These are phyloP conservation scores for Lablab purpureus DNA, from an alignment of 306 rosid species.

Conservation along the genomic window DNA sequence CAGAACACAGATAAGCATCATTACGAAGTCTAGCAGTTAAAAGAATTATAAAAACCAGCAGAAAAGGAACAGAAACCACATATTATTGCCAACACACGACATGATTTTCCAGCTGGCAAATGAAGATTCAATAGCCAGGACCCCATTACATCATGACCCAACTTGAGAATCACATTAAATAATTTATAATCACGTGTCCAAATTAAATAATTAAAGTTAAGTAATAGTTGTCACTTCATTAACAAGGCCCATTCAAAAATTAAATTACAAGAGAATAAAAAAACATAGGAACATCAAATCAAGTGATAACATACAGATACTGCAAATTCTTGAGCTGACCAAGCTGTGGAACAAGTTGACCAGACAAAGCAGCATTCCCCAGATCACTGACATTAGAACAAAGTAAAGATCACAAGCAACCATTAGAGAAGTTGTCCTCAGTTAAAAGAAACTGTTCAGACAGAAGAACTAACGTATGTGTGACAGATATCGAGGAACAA, in stretches of 20 bases:
- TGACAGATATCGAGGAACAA: constrained; percentile 36
- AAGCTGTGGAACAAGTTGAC: constrained; percentile 93
- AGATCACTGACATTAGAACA: constrained; percentile 71
- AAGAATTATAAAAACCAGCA: background rate
- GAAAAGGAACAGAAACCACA: background rate
- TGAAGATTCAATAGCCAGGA: background rate
- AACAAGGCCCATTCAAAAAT: constrained; percentile 11
- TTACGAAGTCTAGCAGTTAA: background rate
- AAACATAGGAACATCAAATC: constrained; percentile 33
- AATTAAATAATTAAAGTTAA: background rate
- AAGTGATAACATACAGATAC: constrained; percentile 76
- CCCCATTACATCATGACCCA: background rate
- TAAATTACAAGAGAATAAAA: constrained; percentile 2
- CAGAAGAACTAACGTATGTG: constrained; percentile 27
- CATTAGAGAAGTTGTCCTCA: constrained; percentile 37
- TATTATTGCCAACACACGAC: constrained; percentile 9
- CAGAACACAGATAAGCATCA: background rate
- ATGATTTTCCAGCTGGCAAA: constrained; percentile 21
- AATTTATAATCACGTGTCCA: background rate
- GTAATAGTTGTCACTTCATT: constrained; percentile 8
- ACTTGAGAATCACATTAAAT: background rate
- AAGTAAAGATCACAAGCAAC: constrained; percentile 39
- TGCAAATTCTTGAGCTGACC: constrained; percentile 97
- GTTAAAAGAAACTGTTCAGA: constrained; percentile 23
- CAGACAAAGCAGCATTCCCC: constrained; percentile 97